Conservation (phyloP, 805 yeast genomes). For the Wickerhamomyces chambardii region DNA sequence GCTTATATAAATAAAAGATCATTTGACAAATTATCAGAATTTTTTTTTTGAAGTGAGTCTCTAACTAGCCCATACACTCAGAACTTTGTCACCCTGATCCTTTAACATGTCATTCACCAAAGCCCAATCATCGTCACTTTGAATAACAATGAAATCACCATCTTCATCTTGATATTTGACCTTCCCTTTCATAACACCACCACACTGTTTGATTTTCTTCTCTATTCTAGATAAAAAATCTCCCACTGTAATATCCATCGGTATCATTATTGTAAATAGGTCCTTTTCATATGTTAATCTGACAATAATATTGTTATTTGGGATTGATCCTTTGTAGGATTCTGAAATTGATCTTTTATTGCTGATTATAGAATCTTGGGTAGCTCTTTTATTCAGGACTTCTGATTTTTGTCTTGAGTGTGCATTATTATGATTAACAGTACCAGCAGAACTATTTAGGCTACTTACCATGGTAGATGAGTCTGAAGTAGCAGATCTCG, state of each 20-base stretch:
- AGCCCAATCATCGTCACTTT: slow-evolving; percentile 80
- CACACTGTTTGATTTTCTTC: slow-evolving; percentile 45
- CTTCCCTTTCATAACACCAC: slow-evolving; percentile 36
- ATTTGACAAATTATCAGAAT: no score
- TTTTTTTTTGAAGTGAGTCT: no score
- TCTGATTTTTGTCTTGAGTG: slow-evolving; percentile 20
- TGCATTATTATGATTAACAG: neutral
- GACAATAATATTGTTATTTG: slow-evolving; percentile 27
- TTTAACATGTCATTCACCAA: slow-evolving; percentile 70
- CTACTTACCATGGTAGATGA: neutral
- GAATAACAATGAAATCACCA: slow-evolving; percentile 84
- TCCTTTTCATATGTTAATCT: slow-evolving; percentile 33
- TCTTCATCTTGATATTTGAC: slow-evolving; percentile 90
- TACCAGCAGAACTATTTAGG: neutral
- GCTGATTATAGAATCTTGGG: slow-evolving; percentile 16
- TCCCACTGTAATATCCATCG: slow-evolving; percentile 37
- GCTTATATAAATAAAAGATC: no score
- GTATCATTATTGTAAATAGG: slow-evolving; percentile 59
- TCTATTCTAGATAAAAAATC: slow-evolving; percentile 51
- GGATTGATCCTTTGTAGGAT: slow-evolving; percentile 26
- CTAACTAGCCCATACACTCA: slow-evolving; percentile 31
- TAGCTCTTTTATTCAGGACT: slow-evolving; percentile 13
- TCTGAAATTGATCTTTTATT: slow-evolving; percentile 29
- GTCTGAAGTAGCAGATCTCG: slow-evolving; percentile 7
- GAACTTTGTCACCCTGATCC: slow-evolving; percentile 39